Evolutionary conservation across 176 grass and related monocot genomes (phyloP).

Genomic region (Microstegium vimineum): DNA sequence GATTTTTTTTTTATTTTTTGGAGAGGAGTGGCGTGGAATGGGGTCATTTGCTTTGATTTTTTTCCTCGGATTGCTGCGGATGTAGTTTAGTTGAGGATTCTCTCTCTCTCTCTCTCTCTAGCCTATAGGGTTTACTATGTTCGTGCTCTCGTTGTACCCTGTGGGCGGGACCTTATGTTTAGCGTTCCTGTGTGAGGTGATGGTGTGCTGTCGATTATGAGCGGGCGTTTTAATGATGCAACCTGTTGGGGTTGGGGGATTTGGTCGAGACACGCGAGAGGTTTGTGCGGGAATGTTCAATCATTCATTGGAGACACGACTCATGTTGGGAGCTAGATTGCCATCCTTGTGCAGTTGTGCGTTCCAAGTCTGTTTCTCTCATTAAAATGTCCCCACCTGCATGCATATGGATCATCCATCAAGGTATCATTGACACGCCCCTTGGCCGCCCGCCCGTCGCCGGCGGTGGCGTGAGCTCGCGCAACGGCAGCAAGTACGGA

Average conservation of each 20-base stretch:
- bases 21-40: background rate
- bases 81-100: background rate
- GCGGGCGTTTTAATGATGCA: background rate
- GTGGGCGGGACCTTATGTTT: background rate
- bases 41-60: background rate
- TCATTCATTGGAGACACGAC: background rate
- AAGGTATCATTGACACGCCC: no score
- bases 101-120: background rate
- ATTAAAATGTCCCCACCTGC: background rate
- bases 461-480: no score
- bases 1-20: background rate
- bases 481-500: no score
- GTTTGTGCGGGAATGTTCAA: background rate
- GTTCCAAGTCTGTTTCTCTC: background rate
- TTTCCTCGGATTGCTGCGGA: background rate
- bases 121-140: constrained; percentile 14
- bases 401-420: background rate
- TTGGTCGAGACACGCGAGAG: background rate
- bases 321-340: background rate
- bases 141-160: background rate
- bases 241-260: background rate
- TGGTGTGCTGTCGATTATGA: background rate
- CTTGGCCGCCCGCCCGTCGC: no score
- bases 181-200: background rate
- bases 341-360: background rate